These are phyloP conservation scores for Berkeleyomyces basicola DNA, from an alignment of 2,329 filamentous ascomycete species.

Conservation along the genomic window DNA sequence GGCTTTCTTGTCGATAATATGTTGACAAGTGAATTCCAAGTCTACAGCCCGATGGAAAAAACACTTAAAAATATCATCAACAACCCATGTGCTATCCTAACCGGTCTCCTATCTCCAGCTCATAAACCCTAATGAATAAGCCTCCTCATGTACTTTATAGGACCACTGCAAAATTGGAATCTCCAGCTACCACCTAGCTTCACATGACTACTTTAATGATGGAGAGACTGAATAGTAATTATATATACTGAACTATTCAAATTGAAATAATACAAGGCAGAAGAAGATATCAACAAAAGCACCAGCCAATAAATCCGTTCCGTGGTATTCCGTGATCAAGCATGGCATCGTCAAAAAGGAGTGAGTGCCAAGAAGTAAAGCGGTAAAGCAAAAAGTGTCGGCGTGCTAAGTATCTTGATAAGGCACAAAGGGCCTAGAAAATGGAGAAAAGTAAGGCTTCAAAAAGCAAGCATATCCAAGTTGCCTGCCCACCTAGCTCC, in stretches of 20 bases:
- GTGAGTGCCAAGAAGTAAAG: background rate
- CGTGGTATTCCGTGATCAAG: constrained; percentile 3
- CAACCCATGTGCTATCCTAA: too few species aligned
- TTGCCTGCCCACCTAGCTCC: background rate
- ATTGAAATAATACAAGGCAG: background rate
- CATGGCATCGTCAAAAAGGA: background rate
- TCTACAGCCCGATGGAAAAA: too few species aligned
- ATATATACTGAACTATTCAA: background rate
- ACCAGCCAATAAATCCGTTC: constrained; percentile 6
- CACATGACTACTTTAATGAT: too few species aligned
- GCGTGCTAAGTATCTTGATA: background rate
- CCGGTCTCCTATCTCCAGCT: too few species aligned
- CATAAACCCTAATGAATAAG: too few species aligned
- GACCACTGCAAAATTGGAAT: too few species aligned
- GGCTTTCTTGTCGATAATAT: too few species aligned
- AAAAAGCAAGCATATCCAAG: background rate
- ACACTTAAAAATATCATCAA: too few species aligned
- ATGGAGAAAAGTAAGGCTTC: background rate
- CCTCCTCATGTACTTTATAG: too few species aligned
- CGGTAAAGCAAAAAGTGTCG: background rate
- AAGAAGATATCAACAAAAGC: constrained; percentile 1
- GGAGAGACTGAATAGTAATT: too few species aligned
- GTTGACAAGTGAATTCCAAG: too few species aligned
- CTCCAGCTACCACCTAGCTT: too few species aligned
- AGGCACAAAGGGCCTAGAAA: background rate